Conservation (phyloP, 2,329 filamentous ascomycete genomes). For the Moelleriella libera region DNA sequence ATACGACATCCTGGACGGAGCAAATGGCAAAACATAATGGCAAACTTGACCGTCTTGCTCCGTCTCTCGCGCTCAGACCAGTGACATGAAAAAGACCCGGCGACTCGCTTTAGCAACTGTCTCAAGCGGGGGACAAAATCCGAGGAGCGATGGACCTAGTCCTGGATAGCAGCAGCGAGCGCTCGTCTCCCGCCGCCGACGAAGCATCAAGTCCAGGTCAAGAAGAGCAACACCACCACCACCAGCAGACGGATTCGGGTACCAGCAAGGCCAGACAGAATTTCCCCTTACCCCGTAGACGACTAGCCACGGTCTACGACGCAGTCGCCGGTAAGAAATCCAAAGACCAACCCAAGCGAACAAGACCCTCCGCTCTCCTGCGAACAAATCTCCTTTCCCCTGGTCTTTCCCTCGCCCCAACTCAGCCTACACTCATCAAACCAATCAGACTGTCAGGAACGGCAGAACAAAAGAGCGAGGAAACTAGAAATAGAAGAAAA, state of each 20-base stretch:
- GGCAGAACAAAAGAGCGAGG: no score
- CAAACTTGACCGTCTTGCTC: no score
- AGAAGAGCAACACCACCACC: not conserved
- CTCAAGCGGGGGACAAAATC: not conserved
- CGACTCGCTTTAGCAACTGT: not conserved
- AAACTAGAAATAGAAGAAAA: not conserved
- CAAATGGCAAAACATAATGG: no score
- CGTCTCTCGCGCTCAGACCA: no score
- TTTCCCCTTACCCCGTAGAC: conserved; percentile 6
- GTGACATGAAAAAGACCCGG: not conserved
- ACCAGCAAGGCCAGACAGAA: no score
- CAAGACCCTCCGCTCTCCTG: no score
- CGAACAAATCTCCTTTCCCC: no score
- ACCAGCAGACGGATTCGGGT: no score
- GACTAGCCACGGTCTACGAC: conserved; percentile 50
- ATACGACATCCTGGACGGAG: no score
- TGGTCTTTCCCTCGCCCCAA: no score
- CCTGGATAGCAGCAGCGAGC: not conserved
- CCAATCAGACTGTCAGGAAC: no score
- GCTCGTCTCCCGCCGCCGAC: not conserved
- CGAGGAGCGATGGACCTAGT: not conserved
- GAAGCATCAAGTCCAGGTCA: not conserved
- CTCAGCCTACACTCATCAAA: no score
- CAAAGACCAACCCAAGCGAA: not conserved
- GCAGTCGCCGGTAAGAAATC: conserved; percentile 47